Conservation (phyloP, 2,329 filamentous ascomycete species). For the Didymella glomerata region DNA sequence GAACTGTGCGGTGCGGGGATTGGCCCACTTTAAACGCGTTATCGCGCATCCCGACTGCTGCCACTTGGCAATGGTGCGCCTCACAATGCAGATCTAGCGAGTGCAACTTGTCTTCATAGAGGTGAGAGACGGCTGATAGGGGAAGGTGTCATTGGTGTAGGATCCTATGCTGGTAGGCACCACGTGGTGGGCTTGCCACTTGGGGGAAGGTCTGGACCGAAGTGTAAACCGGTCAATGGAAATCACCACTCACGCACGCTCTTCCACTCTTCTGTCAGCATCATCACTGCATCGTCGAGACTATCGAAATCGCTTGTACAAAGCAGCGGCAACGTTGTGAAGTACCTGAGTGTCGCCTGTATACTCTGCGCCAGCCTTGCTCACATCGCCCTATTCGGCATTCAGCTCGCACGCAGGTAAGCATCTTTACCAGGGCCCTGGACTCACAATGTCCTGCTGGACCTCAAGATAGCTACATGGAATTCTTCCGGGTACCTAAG, state of each 20-base stretch:
- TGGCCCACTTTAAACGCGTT: slow-evolving; percentile 14
- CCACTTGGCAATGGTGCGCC: slow-evolving; percentile 20
- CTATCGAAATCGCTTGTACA: slow-evolving; percentile 13
- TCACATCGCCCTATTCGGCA: background rate
- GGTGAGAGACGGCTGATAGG: background rate
- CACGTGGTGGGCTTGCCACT: slow-evolving; percentile 14
- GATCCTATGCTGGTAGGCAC: slow-evolving; percentile 3
- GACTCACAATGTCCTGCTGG: background rate
- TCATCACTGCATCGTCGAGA: slow-evolving; percentile 14
- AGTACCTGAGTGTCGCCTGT: background rate
- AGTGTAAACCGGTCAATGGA: slow-evolving; percentile 12
- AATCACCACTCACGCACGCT: slow-evolving; percentile 10
- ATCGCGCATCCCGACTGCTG: slow-evolving; percentile 6
- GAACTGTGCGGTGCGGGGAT: slow-evolving; percentile 12
- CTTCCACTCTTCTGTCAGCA: slow-evolving; percentile 15
- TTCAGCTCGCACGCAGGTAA: slow-evolving; percentile 2
- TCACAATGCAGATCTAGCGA: slow-evolving; percentile 11
- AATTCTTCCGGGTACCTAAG: slow-evolving; percentile 7
- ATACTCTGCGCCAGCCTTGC: background rate
- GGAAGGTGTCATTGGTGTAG: slow-evolving; percentile 9
- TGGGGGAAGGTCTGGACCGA: slow-evolving; percentile 3
- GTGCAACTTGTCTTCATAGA: slow-evolving; percentile 11
- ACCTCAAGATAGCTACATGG: slow-evolving; percentile 7
- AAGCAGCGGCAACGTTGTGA: slow-evolving; percentile 9
- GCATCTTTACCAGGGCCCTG: background rate